A percentile compares a stretch with the other conserved stretches of the same genome.
Evolutionary conservation across 805 yeast species (phyloP).

Genomic region (Lipomyces kockii): DNA sequence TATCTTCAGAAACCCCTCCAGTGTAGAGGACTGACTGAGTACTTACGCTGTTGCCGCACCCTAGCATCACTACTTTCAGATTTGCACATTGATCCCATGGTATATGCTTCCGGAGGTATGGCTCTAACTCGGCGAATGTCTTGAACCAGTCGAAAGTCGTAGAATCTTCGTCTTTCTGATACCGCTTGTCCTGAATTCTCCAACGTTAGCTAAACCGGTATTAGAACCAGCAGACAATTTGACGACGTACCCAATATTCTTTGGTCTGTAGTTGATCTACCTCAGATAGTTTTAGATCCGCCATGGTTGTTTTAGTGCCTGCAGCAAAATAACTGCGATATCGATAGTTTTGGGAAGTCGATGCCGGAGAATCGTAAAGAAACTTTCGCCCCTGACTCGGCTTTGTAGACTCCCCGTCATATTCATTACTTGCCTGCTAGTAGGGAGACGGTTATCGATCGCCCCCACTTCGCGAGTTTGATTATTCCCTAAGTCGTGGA

Average conservation of each 20-base stretch:
- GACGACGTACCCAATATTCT: constrained; percentile 39
- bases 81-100: constrained; percentile 8
- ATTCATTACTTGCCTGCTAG: too few relatives aligned
- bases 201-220: background rate
- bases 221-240: background rate
- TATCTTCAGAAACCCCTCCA: background rate
- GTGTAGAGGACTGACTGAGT: background rate
- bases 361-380: background rate
- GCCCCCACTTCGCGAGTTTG: too few relatives aligned
- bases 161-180: constrained; percentile 34
- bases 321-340: background rate
- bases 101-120: constrained; percentile 31
- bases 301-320: constrained; percentile 10
- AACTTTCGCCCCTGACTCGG: background rate
- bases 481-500: too few relatives aligned
- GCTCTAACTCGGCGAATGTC: constrained; percentile 36
- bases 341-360: background rate
- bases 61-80: constrained; percentile 38
- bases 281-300: constrained; percentile 37
- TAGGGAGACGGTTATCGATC: too few relatives aligned
- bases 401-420: background rate
- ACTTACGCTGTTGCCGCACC: constrained; percentile 40
- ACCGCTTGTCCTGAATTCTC: constrained; percentile 35
- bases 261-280: constrained; percentile 39
- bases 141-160: constrained; percentile 41